phyloP scores from a whole-genome alignment of 768 basidiomycete genomes.

The Tricholoma saponaceum region DNA sequence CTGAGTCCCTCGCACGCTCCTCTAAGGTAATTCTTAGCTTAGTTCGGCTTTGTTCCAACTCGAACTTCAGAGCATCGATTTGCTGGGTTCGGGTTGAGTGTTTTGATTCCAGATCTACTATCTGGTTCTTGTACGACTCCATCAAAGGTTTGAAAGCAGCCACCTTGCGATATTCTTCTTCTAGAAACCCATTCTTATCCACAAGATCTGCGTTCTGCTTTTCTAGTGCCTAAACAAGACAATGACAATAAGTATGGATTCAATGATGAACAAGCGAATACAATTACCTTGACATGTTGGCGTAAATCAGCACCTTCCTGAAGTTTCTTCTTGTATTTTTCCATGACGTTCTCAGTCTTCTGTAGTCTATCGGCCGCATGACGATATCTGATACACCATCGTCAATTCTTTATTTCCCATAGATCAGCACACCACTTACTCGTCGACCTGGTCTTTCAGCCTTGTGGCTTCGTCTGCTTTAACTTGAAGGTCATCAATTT shows the following conservation, averaged over 20 bases:
- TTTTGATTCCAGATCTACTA: constrained; percentile 76
- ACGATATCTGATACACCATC: constrained; percentile 54
- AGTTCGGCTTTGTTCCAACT: constrained; percentile 70
- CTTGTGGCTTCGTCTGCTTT: constrained; percentile 74
- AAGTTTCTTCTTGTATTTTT: constrained; percentile 98
- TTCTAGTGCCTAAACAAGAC: constrained; percentile 63
- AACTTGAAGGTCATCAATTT: constrained; percentile 75
- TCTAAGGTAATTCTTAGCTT: constrained; percentile 64
- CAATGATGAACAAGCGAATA: constrained; percentile 8
- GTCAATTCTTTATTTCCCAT: not conserved
- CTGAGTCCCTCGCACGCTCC: constrained; percentile 75
- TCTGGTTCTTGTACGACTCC: constrained; percentile 89
- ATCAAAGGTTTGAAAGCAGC: constrained; percentile 83
- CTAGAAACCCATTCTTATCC: constrained; percentile 87
- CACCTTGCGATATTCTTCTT: constrained; percentile 88
- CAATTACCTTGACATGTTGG: constrained; percentile 73
- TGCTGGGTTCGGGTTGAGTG: constrained; percentile 62
- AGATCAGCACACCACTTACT: constrained; percentile 46
- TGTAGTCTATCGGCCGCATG: constrained; percentile 90
- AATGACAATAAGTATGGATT: not conserved
- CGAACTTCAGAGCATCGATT: constrained; percentile 65
- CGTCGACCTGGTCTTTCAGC: constrained; percentile 92
- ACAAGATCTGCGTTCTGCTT: constrained; percentile 91
- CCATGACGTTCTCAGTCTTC: constrained; percentile 96
- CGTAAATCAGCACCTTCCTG: constrained; percentile 91